Conservation (phyloP, 192 early-diverging fungal species). For the Allomyces macrogynus region DNA sequence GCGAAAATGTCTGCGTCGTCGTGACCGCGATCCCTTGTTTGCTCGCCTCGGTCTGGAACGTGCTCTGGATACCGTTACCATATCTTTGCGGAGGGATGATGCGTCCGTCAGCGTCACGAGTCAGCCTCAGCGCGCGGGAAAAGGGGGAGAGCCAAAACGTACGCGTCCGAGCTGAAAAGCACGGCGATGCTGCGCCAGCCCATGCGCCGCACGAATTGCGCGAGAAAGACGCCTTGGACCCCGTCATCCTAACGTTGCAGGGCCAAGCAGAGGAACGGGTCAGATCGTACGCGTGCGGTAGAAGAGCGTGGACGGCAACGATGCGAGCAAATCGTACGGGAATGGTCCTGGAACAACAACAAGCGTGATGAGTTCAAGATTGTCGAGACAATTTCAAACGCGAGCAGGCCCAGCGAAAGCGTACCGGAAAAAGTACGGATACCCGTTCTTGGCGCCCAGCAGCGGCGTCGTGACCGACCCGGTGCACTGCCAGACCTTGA, state of each 20-base stretch:
- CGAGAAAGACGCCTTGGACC: background rate
- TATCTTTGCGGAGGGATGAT: no score
- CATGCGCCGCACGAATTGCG: background rate
- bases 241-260: background rate
- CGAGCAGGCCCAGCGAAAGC: no score
- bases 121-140: no score
- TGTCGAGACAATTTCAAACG: no score
- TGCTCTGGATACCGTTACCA: background rate
- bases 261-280: no score
- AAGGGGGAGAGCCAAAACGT: background rate
- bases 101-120: no score
- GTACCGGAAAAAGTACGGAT: background rate
- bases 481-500: background rate
- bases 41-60: background rate
- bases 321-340: no score
- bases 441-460: no score
- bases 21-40: background rate
- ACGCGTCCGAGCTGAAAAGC: background rate
- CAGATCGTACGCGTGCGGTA: no score
- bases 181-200: background rate
- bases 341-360: no score
- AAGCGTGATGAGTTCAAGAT: no score
- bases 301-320: no score
- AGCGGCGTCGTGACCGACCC: background rate
- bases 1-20: background rate